Evolutionary conservation across 192 early-diverging fungal species (phyloP), one percentile per base, ranked within the genome.

Genomic region (Ambispora gerdemannii): DNA sequence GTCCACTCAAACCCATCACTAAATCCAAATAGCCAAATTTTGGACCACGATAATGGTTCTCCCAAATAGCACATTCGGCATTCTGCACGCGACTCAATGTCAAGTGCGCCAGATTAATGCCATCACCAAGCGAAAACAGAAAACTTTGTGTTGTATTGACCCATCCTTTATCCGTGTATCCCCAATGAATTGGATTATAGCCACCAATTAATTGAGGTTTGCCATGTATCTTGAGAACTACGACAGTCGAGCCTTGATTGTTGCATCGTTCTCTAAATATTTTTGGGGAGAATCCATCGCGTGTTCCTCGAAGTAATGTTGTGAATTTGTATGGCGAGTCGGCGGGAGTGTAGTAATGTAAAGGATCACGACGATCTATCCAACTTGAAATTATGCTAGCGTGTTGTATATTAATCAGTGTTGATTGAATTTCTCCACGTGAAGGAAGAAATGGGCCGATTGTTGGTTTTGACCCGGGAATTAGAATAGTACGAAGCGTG

Each of bases 111-210:
- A 58, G 24, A 58, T 58, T 27, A 13, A n/a, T 25, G 11, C 55
- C 55, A 30, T 58, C 55, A 13, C 55, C 55, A 13, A 58, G 13
- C 11, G 55, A 58, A 58, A 58, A 58, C 28, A 58, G 13, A 24
- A 58, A 58, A 58, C 55, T 58, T 20, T 58, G 22, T 58, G 13
- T 27, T 1, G 55, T 58, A 28, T 25, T 30, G 2, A 20, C 11
- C 55, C 55, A 58, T 30, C 28, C 55, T 58, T 58, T 13, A 28
- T 58, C 28, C 10, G 24, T 11, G 28, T 24, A 28, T 11, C 55
- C 28, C 55, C 55, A 58, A 20, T 10, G 22, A 58, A 58, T 58
- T 30, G 55, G 55, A 58, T 58, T 58, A 24, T 58, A 58, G 55
- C 55, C 55, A 28, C 55, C 55, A 22, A 58, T 58, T 25, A 58